Evolutionary conservation across 2,329 filamentous ascomycete species (phyloP).

Genomic region (Aspergillus sp.): DNA sequence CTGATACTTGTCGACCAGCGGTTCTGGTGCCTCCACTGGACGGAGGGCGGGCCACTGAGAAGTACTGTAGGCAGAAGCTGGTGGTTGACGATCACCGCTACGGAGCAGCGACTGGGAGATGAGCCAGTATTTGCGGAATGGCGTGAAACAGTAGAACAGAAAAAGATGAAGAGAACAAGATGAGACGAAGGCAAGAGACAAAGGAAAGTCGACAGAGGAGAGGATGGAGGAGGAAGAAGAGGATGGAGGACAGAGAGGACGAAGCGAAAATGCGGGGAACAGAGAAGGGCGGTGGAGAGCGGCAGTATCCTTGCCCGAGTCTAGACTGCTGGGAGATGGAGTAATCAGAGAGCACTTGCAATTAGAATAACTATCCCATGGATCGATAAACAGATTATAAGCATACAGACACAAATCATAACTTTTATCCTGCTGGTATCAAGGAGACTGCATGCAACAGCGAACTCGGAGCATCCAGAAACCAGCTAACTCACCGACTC

Average conservation of each 20-base stretch:
- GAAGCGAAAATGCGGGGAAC: conserved; percentile 3
- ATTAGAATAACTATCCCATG: too few relatives aligned
- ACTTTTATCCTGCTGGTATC: background rate
- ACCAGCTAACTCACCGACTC: conserved; percentile 9
- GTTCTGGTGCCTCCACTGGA: background rate
- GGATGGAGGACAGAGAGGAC: conserved; percentile 2
- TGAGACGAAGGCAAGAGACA: background rate
- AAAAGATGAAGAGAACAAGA: background rate
- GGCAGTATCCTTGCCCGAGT: conserved; percentile 7
- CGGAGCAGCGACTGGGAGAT: background rate
- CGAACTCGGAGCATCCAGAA: too few relatives aligned
- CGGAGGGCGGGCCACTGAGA: background rate
- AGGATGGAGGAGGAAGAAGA: conserved; percentile 2
- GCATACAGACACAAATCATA: background rate
- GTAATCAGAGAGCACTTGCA: too few relatives aligned
- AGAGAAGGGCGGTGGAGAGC: background rate
- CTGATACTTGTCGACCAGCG: background rate
- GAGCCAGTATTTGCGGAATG: background rate
- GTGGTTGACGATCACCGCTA: background rate
- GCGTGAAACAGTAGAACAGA: conserved; percentile 1
- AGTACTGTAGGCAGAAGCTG: background rate
- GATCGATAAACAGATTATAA: too few relatives aligned
- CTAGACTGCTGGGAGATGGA: too few relatives aligned
- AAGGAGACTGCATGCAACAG: conserved; percentile 14
- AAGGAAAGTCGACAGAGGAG: background rate